A percentile compares a stretch with the other conserved stretches of the same genome.
Conservation (phyloP, 352 stramenopile species). For the Phytophthora tubulina region DNA sequence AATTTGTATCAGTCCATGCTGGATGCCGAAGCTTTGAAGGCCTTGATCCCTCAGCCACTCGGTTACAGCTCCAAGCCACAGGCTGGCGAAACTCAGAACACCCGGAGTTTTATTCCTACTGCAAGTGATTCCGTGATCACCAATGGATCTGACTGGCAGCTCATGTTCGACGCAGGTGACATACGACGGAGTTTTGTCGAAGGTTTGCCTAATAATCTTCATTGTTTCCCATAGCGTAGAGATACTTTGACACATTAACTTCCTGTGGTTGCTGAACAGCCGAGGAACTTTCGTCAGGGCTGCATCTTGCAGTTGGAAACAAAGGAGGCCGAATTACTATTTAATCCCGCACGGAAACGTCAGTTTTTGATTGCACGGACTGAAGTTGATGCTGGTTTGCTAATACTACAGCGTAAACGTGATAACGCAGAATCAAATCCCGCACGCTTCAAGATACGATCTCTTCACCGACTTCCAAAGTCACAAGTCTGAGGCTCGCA, state of each 20-base stretch:
- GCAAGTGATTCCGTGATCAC: not conserved
- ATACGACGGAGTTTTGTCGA: not conserved
- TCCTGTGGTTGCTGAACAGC: not conserved
- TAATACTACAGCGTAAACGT: not conserved
- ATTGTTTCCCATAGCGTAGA: not conserved
- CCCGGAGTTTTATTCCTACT: not conserved
- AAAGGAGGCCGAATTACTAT: conserved; percentile 94
- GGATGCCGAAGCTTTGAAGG: not conserved
- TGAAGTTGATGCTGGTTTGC: conserved; percentile 3
- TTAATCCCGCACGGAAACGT: conserved; percentile 71
- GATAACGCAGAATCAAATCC: conserved; percentile 38
- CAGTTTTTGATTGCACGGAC: too few species aligned
- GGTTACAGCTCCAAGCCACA: not conserved
- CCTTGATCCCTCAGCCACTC: not conserved
- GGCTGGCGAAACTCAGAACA: not conserved
- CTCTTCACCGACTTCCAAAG: conserved; percentile 95
- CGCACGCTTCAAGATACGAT: conserved; percentile 44
- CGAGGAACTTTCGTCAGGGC: not conserved
- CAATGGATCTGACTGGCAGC: not conserved
- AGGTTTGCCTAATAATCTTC: not conserved
- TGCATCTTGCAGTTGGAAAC: conserved; percentile 63
- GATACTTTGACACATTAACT: too few species aligned
- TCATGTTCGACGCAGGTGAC: not conserved
- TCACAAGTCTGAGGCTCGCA: conserved; percentile 89
- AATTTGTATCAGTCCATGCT: not conserved